These are phyloP conservation scores for Colletotrichum nymphaeae DNA, from an alignment of 2,329 filamentous ascomycete genomes.

Conservation along the genomic window DNA sequence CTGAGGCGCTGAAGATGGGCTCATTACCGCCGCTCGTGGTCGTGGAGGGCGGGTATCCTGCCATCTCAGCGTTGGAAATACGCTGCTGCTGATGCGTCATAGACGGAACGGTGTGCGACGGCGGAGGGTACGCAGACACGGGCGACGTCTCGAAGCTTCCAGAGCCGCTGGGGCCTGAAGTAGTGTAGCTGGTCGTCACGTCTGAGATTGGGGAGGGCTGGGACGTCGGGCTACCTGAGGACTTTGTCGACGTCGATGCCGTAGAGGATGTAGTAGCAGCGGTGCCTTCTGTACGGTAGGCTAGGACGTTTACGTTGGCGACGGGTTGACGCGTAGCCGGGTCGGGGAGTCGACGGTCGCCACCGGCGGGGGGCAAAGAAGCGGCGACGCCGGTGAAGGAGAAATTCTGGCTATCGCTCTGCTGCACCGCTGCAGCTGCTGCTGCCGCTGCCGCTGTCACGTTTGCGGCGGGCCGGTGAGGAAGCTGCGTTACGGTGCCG, in stretches of 20 bases:
- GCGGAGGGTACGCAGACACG: conserved; percentile 22
- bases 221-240: conserved; percentile 16
- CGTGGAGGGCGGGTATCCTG: conserved; percentile 25
- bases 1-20: conserved; percentile 35
- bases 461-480: conserved; percentile 44
- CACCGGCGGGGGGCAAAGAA: conserved; percentile 48
- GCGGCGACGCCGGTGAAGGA: conserved; percentile 55
- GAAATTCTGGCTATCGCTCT: conserved; percentile 49
- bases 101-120: conserved; percentile 27
- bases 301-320: conserved; percentile 43
- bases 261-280: neutral
- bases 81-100: conserved; percentile 24
- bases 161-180: neutral
- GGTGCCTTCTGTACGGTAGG: conserved; percentile 25
- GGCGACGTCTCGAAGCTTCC: conserved; percentile 18
- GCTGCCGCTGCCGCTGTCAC: conserved; percentile 34
- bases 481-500: conserved; percentile 43
- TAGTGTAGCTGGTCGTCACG: conserved; percentile 13
- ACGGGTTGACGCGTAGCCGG: conserved; percentile 44
- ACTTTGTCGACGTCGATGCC: conserved; percentile 15
- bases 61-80: conserved; percentile 16
- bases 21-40: conserved; percentile 19
- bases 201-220: conserved; percentile 18
- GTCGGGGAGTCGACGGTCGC: conserved; percentile 49
- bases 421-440: conserved; percentile 29